Evolutionary conservation across 441 rosid species (phyloP).

Genomic region (Mallotus repandus): DNA sequence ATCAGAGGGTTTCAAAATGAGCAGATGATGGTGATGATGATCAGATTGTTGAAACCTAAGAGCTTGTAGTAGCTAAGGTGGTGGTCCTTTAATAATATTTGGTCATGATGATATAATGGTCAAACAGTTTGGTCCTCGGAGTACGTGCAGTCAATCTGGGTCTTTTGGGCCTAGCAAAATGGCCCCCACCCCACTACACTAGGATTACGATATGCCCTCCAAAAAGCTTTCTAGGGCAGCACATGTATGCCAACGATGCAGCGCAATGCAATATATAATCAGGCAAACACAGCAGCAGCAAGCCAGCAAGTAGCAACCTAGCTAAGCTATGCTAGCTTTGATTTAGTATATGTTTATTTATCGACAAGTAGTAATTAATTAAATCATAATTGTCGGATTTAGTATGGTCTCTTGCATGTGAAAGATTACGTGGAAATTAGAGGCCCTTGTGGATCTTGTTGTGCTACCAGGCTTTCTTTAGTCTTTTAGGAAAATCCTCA

Average conservation of each 20-base stretch:
- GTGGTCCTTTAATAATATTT: slow-evolving; percentile 24
- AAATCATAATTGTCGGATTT: not conserved
- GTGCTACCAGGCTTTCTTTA: not conserved
- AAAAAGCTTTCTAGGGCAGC: slow-evolving; percentile 17
- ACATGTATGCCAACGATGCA: slow-evolving; percentile 32
- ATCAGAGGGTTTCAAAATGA: slow-evolving; percentile 20
- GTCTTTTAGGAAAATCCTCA: not conserved
- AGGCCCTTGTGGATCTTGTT: not conserved
- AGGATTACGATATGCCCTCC: not conserved
- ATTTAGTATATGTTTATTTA: too few species aligned
- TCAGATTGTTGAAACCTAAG: slow-evolving; percentile 3
- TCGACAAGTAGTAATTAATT: not conserved
- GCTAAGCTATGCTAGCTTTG: too few species aligned
- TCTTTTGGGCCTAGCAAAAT: slow-evolving; percentile 12
- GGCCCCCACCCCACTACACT: slow-evolving; percentile 11
- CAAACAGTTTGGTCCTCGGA: slow-evolving; percentile 33
- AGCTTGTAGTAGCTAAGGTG: not conserved
- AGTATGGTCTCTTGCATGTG: slow-evolving; percentile 15
- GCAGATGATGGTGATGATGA: slow-evolving; percentile 2
- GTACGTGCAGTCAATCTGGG: slow-evolving; percentile 34
- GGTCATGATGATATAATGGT: slow-evolving; percentile 26
- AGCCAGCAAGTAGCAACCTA: too few species aligned
- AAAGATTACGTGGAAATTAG: slow-evolving; percentile 18
- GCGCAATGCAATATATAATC: not conserved
- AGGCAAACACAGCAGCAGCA: too few species aligned